Base-by-base conservation (phyloP, 2,329 filamentous ascomycete species). In the Colletotrichum paranaense region DNA sequence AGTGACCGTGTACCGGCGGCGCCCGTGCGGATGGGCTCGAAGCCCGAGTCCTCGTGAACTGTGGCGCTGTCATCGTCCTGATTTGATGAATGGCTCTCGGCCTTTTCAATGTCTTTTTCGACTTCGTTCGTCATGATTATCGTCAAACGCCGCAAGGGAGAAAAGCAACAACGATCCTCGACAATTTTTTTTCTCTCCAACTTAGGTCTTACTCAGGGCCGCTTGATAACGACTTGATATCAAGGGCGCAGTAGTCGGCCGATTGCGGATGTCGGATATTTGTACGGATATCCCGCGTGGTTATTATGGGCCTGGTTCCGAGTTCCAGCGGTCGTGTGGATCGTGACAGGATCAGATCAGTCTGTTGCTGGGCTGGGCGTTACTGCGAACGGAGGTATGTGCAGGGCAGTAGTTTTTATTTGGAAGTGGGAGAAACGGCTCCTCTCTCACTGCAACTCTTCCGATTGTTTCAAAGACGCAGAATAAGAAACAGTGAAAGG, bases 1-100 rank as follows among this genome's bases (percentile, higher is more conserved):
- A 66, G 42, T 12, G 76, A 60, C 35, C 38, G 59, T 30, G 74
- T n/a, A 5, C 62, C 60, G 46, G 64, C 62, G 30, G 74, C 62
- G 62, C 62, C 69, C 52, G 76, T 62, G 62, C 77, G 77, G 63
- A 81, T 80, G 22, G 78, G 78, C 24, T 77, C 78, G 52, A 78
- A 78, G 60, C 49, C 60, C 53, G 73, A 62, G 38, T 74, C 70
- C 14, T 73, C 64, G 55, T 63, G 35, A 32, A 24, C 62, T 38
- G 64, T 57, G 22, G 59, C 14, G 65, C 62, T 58, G 26, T 67
- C 75, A 32, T 67, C 52, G n/a, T 65, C 68, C 26, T 59, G 59
- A 26, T 56, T 57, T 16, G 49, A 68, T 35, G 68, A 68, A 6
- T 67, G 67, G 28, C 69, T 72, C 28, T 73, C 60, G 24, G 59